Evolutionary conservation across 768 basidiomycete genomes (phyloP).

Genomic region (Podaxis sp.): DNA sequence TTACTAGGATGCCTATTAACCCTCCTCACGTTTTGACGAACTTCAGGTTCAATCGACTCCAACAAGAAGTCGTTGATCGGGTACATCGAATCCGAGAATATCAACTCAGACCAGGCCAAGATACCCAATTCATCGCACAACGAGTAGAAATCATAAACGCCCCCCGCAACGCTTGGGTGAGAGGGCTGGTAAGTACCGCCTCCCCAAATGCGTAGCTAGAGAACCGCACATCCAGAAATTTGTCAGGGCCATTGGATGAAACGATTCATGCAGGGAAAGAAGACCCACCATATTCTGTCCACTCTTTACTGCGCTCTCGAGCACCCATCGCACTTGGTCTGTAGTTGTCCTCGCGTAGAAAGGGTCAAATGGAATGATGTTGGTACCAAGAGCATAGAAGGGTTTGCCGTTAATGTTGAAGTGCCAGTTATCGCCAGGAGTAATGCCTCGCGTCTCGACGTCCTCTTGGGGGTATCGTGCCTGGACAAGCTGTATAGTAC

Average conservation of each 20-base stretch:
- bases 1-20: constrained; percentile 58
- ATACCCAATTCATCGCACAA: constrained; percentile 62
- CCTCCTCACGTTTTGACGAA: constrained; percentile 55
- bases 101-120: constrained; percentile 61
- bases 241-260: neutral
- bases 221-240: neutral
- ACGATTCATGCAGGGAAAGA: neutral
- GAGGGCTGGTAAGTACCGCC: constrained; percentile 55
- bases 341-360: constrained; percentile 54
- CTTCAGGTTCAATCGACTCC: constrained; percentile 51
- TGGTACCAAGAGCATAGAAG: constrained; percentile 56
- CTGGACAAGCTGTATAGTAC: constrained; percentile 57
- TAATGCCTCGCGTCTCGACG: constrained; percentile 46
- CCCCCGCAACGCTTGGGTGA: constrained; percentile 35
- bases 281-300: constrained; percentile 61
- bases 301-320: constrained; percentile 53
- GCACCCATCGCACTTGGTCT: constrained; percentile 52
- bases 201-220: constrained; percentile 58
- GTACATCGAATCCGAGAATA: constrained; percentile 57
- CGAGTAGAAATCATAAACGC: constrained; percentile 56
- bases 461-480: constrained; percentile 45
- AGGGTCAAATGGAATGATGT: constrained; percentile 61
- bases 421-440: constrained; percentile 61
- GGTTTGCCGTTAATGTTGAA: constrained; percentile 58
- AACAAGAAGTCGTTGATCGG: constrained; percentile 55